Percentiles rank a stretch among this genome's conserved stretches.
Conservation (phyloP, 2,329 filamentous ascomycete species). For the Tolypocladium album region DNA sequence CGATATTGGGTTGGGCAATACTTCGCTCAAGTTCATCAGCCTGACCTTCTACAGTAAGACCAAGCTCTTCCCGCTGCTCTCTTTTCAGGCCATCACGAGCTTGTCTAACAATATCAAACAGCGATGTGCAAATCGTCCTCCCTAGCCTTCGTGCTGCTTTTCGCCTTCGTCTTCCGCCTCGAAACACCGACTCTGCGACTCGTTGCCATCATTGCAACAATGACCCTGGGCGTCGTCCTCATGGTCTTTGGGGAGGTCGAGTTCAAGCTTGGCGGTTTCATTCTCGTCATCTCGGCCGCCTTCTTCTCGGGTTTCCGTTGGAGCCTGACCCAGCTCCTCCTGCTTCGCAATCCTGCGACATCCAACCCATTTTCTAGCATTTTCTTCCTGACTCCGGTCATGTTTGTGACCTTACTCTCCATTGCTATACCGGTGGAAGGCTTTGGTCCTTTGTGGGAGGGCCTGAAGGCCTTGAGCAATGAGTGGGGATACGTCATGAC, state of each 20-base stretch:
- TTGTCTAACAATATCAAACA: conserved; percentile 20
- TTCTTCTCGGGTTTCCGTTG: conserved; percentile 96
- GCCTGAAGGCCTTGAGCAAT: conserved; percentile 51
- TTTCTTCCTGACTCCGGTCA: conserved; percentile 93
- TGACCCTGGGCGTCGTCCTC: conserved; percentile 91
- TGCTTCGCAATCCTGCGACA: conserved; percentile 87
- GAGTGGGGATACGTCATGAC: conserved; percentile 59
- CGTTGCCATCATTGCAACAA: conserved; percentile 76
- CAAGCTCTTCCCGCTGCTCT: neutral
- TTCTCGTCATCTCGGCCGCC: conserved; percentile 84
- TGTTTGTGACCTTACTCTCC: conserved; percentile 74
- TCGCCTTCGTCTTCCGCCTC: conserved; percentile 87
- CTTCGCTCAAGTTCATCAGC: conserved; percentile 89
- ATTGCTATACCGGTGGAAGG: conserved; percentile 86
- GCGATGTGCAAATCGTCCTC: conserved; percentile 99
- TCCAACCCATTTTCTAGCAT: conserved; percentile 95
- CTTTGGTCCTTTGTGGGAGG: conserved; percentile 53
- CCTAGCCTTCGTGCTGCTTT: conserved; percentile 86
- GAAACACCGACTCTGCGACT: conserved; percentile 81
- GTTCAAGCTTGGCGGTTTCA: conserved; percentile 77
- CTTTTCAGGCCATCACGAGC: neutral
- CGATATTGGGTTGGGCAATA: conserved; percentile 93
- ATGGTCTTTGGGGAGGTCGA: conserved; percentile 96
- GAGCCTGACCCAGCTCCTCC: conserved; percentile 94
- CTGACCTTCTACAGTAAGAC: conserved; percentile 84